phyloP scores from a whole-genome alignment of 129 eudicot genomes.

The Artemisia tridentata region DNA sequence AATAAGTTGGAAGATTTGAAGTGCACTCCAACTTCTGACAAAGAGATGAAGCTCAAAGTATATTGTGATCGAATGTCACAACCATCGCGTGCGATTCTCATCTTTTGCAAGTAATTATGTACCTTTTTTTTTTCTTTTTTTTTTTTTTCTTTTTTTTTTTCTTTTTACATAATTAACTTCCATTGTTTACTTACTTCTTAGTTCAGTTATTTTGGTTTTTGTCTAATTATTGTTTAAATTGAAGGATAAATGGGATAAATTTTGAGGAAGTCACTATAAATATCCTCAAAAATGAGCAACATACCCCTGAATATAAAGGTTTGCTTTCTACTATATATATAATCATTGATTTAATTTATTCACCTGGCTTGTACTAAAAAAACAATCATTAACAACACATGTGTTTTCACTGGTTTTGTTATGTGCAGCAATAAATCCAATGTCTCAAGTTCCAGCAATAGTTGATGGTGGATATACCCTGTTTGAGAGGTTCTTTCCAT shows the following conservation, averaged over 20 bases:
- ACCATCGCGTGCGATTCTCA: constrained; percentile 72
- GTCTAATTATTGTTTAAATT: neutral
- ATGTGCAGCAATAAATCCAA: constrained; percentile 71
- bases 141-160: neutral
- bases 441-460: constrained; percentile 74
- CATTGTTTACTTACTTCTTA: too few species aligned
- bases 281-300: constrained; percentile 42
- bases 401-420: neutral
- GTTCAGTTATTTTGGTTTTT: too few species aligned
- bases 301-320: constrained; percentile 70
- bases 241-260: constrained; percentile 64
- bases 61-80: constrained; percentile 77
- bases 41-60: constrained; percentile 45
- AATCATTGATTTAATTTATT: too few species aligned
- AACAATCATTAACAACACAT: too few species aligned
- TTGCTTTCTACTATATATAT: neutral
- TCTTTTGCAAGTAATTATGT: constrained; percentile 63
- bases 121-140: neutral
- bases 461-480: constrained; percentile 71
- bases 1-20: too few species aligned
- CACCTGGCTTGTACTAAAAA: too few species aligned
- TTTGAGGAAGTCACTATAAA: constrained; percentile 58
- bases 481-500: constrained; percentile 64
- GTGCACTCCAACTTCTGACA: neutral
- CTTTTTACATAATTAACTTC: neutral